Base-by-base conservation (phyloP, 805 yeast genomes). In the Barnettozyma salicaria region DNA sequence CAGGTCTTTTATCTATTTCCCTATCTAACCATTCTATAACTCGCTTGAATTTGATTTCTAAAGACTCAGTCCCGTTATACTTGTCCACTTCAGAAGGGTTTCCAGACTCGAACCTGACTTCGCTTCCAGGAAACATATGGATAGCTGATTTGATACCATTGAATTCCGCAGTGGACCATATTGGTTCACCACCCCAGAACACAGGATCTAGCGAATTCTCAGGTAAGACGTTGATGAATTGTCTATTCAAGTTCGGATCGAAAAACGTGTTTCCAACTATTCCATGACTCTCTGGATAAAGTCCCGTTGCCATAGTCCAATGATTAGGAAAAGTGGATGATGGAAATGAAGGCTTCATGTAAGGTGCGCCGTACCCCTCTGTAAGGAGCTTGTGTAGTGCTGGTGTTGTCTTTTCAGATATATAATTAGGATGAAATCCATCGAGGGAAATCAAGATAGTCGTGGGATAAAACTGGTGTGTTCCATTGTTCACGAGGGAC, bases 41-140 rank as follows among this genome's bases (percentile, higher is more conserved):
- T 24, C 81, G 59, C n/a, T 67, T 67, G 0, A 68, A 64, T 55
- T 88, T 89, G 3, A 61, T 51, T 3, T 72, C 64, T 12, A 85
- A 60, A 0, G 68, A 47, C 58, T 84, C 95, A 2, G 76, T 59
- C 5, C 75, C 76, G 50, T 86, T 77, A 60, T 72, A 89, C 37
- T 61, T 59, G 46, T 81, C 92, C 23, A 76, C 46, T 32, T 69
- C 71, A 39, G 70, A 53, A 2, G 82, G 78, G 17, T 68, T 70
- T 38, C 73, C 66, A 13, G 53, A 40, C 24, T 60, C 61, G 52
- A 72, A 76, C 19, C 71, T 69, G 7, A 78, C 94, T 49, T 87
- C 95, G 41, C 88, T 77, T 2, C 96, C 96, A 0, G 96, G 96
- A 95, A 95, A 89, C 96, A 87, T 88, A 58, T 88, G 95, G n/a